Conservation (phyloP, 176 grass and related monocot genomes). For the Metroxylon sagu region DNA sequence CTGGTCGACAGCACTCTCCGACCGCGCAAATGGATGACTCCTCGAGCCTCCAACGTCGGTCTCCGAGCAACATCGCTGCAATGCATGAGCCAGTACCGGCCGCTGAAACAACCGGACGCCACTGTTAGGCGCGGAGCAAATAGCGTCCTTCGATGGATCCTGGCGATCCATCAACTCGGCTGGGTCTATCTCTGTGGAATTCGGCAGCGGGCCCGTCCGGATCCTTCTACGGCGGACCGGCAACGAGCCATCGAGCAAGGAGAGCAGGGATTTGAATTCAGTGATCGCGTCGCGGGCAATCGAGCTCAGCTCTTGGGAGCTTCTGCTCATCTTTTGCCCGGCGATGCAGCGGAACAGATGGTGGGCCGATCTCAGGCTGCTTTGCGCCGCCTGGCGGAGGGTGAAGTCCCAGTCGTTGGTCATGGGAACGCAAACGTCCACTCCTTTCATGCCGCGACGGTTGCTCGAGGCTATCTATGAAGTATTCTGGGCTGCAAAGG, state of each 20-base stretch:
- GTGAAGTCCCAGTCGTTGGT: not conserved
- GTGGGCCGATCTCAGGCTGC: constrained; percentile 6
- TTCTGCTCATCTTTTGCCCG: not conserved
- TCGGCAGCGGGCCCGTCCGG: constrained; percentile 7
- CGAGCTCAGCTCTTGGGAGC: constrained; percentile 2
- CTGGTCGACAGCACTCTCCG: not conserved
- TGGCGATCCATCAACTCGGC: not conserved
- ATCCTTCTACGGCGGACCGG: not conserved
- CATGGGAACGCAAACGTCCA: too few relatives aligned
- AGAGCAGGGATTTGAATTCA: constrained; percentile 2
- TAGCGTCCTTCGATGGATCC: not conserved
- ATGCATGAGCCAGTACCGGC: too few relatives aligned
- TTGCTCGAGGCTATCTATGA: not conserved
- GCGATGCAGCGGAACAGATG: not conserved
- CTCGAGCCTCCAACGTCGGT: too few relatives aligned
- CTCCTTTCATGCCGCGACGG: not conserved
- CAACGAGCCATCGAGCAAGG: not conserved
- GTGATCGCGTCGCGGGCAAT: not conserved
- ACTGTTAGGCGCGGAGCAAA: not conserved
- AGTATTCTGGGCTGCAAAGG: not conserved
- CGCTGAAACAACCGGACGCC: too few relatives aligned
- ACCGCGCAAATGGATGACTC: not conserved
- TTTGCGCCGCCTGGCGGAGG: constrained; percentile 10
- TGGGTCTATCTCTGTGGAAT: not conserved
- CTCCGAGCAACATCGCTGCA: too few relatives aligned